These are phyloP conservation scores for Lunularia cruciata DNA, from an alignment of 225 moss, liverwort and hornwort species.

Conservation along the genomic window DNA sequence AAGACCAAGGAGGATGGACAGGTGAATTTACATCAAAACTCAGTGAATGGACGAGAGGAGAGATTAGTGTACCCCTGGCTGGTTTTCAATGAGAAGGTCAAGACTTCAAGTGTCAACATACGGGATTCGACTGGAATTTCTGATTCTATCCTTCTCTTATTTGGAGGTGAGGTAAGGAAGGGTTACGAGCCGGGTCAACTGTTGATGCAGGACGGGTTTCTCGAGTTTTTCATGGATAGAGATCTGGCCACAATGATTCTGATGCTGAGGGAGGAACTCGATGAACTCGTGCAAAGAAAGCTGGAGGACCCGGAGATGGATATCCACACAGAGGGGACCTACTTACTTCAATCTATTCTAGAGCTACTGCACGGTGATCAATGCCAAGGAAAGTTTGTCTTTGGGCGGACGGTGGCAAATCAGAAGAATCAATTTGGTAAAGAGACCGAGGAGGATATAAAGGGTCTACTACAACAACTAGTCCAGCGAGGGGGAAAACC, in stretches of 20 bases:
- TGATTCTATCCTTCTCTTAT: slow-evolving; percentile 85
- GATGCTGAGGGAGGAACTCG: slow-evolving; percentile 81
- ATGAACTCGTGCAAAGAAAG: slow-evolving; percentile 71
- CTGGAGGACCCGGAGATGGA: slow-evolving; percentile 70
- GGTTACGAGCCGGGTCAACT: slow-evolving; percentile 83
- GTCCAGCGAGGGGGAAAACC: slow-evolving; percentile 77
- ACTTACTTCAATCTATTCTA: slow-evolving; percentile 60
- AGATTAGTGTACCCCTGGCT: slow-evolving; percentile 80
- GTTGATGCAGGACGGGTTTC: slow-evolving; percentile 79
- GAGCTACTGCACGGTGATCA: slow-evolving; percentile 83
- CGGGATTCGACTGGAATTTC: slow-evolving; percentile 84
- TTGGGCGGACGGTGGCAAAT: slow-evolving; percentile 56
- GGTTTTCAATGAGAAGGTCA: slow-evolving; percentile 94
- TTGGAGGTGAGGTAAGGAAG: slow-evolving; percentile 77
- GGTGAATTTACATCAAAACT: slow-evolving; percentile 88
- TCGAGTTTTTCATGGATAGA: slow-evolving; percentile 88
- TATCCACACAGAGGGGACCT: slow-evolving; percentile 60
- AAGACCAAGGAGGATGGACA: slow-evolving; percentile 99
- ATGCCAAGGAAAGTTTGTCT: slow-evolving; percentile 80
- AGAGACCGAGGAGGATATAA: slow-evolving; percentile 60
- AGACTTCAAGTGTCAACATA: slow-evolving; percentile 89
- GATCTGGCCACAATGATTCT: slow-evolving; percentile 71
- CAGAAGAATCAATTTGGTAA: slow-evolving; percentile 14
- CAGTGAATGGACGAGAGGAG: slow-evolving; percentile 73
- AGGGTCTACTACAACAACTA: slow-evolving; percentile 72